A percentile compares a stretch with the other conserved stretches of the same genome.
Evolutionary conservation across 2,329 filamentous ascomycete genomes (phyloP).

Genomic region (Phialophora macrospora): DNA sequence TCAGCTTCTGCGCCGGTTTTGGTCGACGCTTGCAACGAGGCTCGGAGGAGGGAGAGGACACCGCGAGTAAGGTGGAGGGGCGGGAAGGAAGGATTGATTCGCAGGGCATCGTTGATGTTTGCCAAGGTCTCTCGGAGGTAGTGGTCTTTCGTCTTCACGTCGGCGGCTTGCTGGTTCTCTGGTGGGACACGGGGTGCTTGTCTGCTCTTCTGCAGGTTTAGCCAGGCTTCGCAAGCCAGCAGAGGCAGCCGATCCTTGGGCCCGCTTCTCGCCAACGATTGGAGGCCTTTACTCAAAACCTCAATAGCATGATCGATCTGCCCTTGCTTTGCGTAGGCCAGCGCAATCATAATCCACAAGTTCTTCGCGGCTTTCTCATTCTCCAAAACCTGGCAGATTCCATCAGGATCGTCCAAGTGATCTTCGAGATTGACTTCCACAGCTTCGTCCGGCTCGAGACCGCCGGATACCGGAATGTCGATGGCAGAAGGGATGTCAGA

Average conservation of each 20-base stretch:
- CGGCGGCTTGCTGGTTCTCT: constrained; percentile 68
- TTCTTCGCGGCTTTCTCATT: constrained; percentile 89
- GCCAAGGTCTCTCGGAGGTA: constrained; percentile 90
- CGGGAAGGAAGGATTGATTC: constrained; percentile 89
- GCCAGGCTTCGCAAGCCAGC: constrained; percentile 84
- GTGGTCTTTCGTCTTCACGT: constrained; percentile 88
- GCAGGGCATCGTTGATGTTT: constrained; percentile 91
- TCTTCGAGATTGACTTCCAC: constrained; percentile 94
- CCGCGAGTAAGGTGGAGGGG: constrained; percentile 90
- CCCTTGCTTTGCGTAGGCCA: constrained; percentile 94
- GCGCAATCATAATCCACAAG: constrained; percentile 97
- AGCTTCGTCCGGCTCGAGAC: constrained; percentile 66
- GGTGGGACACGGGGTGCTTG: constrained; percentile 72
- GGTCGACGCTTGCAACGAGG: constrained; percentile 78
- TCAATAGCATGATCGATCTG: constrained; percentile 84
- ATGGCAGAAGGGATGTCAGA: constrained; percentile 66
- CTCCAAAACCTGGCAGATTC: constrained; percentile 92
- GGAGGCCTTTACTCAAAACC: constrained; percentile 72
- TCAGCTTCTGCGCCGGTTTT: constrained; percentile 70
- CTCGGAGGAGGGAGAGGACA: constrained; percentile 83
- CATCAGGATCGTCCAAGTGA: constrained; percentile 88
- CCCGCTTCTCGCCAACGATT: constrained; percentile 70
- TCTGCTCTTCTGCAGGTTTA: constrained; percentile 87
- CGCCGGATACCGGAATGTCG: constrained; percentile 67
- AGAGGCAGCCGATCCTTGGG: constrained; percentile 74